A percentile compares a stretch with the other conserved stretches of the same genome.
phyloP scores from a whole-genome alignment of 345 rosid genomes.

The Nasturtium officinale region DNA sequence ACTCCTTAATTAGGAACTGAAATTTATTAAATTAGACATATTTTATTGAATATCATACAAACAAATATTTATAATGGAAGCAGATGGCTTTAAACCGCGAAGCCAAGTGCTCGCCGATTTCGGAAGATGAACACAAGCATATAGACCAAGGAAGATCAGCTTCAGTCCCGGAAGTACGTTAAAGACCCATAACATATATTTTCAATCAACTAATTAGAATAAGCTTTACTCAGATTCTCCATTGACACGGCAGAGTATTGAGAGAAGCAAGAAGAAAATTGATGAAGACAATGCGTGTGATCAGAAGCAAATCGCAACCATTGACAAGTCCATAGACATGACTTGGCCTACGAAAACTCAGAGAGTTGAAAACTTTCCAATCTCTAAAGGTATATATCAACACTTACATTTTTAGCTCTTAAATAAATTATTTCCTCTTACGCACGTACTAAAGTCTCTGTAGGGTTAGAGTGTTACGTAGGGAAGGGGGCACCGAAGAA shows the following conservation, averaged over 20 bases:
- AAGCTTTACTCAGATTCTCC: conserved; percentile 4
- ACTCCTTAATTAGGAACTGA: background rate
- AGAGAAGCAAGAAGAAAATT: conserved; percentile 33
- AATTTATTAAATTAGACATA: background rate
- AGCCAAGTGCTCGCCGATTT: conserved; percentile 55
- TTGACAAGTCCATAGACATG: conserved; percentile 54
- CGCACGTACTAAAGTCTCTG: conserved; percentile 5
- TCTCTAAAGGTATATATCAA: conserved; percentile 34
- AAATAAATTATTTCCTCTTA: background rate
- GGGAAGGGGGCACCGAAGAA: conserved; percentile 41
- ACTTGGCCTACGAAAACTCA: conserved; percentile 30
- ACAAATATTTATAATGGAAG: background rate
- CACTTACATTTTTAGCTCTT: background rate
- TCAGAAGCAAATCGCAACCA: conserved; percentile 47
- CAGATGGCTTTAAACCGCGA: conserved; percentile 77
- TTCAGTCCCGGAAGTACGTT: conserved; percentile 35
- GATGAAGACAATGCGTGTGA: conserved; percentile 37
- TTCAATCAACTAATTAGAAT: background rate
- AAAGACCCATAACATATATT: background rate
- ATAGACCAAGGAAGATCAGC: conserved; percentile 39
- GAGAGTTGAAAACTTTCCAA: conserved; percentile 16
- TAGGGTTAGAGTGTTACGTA: conserved; percentile 38
- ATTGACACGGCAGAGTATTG: conserved; percentile 28
- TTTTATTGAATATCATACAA: conserved; percentile 6
- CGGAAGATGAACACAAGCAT: conserved; percentile 52